A percentile compares a stretch with the other conserved stretches of the same genome.
phyloP scores from a whole-genome alignment of 257 asterid species.

The Nicotiana noctiflora region DNA sequence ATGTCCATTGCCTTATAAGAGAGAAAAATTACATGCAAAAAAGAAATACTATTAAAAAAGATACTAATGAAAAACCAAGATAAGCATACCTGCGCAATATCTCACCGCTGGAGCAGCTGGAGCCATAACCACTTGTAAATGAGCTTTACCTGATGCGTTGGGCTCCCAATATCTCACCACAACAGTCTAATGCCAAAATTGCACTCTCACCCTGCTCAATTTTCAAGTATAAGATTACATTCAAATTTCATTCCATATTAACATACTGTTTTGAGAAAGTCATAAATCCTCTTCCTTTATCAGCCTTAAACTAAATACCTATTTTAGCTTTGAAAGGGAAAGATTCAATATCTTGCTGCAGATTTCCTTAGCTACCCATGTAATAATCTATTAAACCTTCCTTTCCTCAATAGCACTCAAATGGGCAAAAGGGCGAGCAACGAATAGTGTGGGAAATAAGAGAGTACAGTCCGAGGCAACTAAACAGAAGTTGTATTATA shows the following conservation, averaged over 20 bases:
- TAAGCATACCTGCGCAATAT: too few species aligned
- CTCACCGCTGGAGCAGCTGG: not conserved
- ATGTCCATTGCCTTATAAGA: too few species aligned
- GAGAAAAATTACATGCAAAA: too few species aligned
- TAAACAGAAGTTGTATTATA: not conserved
- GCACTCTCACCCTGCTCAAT: constrained; percentile 81
- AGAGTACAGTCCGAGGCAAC: not conserved
- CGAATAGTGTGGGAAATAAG: not conserved
- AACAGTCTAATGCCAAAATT: constrained; percentile 76
- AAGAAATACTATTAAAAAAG: too few species aligned
- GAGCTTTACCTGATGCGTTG: constrained; percentile 65
- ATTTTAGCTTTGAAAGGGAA: not conserved
- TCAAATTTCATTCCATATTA: not conserved
- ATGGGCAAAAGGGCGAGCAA: not conserved
- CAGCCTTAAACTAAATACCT: not conserved
- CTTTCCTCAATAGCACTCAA: not conserved
- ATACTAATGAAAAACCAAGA: too few species aligned
- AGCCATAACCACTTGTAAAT: not conserved
- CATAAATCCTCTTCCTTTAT: not conserved
- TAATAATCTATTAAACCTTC: not conserved
- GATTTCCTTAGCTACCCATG: not conserved
- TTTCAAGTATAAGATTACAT: constrained; percentile 1
- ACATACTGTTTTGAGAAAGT: not conserved
- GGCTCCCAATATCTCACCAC: constrained; percentile 79
- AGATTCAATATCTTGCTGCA: not conserved